Base-by-base conservation (phyloP, 768 basidiomycete genomes). In the Harrya chromipes region DNA sequence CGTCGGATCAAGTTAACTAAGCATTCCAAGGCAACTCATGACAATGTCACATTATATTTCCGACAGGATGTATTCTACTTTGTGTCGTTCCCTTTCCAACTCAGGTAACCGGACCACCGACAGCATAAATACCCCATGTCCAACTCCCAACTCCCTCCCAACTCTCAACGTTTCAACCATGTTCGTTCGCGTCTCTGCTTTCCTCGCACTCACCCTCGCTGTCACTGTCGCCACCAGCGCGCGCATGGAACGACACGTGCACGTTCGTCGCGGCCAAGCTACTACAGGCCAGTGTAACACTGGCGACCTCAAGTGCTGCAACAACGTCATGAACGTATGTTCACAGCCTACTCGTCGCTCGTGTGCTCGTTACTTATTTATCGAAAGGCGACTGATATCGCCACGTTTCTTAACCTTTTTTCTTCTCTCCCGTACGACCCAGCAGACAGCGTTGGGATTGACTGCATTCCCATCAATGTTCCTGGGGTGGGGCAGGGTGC, bases 81-180 rank as follows among this genome's bases (percentile, higher is more conserved):
- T 38, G 33, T 37, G 13, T 35, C 38, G 29, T 47, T 43, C 43
- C 53, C 56, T 62, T 62, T 55, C 51, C 41, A 20, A 46, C 51
- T 16, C 33, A 23, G 20, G 17, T 27, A n/a, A 10, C 16, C 14
- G 36, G 19, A 12, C 24, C 43, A 7, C 43, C 29, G 40, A 56
- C 47, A 12, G 46, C 55, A 59, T 63, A 64, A 63, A 63, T 64
- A 61, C 60, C 17, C 48, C 29, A n/a, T 12, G 40, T 11, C 21
- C 29, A 11, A n/a, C 33, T 19, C 47, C 14, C 24, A 29, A 35
- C 16, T 23, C 3, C 33, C 40, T 40, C 23, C 40, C 27, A 1
- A 23, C n/a, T 20, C 23, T 17, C 12, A n/a, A 8, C 19, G 16
- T 43, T 26, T 19, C 40, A 43, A 40, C 39, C 48, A 65, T 65